Base-by-base conservation (phyloP, 768 basidiomycete species). In the Neoboletus subvelutipes region DNA sequence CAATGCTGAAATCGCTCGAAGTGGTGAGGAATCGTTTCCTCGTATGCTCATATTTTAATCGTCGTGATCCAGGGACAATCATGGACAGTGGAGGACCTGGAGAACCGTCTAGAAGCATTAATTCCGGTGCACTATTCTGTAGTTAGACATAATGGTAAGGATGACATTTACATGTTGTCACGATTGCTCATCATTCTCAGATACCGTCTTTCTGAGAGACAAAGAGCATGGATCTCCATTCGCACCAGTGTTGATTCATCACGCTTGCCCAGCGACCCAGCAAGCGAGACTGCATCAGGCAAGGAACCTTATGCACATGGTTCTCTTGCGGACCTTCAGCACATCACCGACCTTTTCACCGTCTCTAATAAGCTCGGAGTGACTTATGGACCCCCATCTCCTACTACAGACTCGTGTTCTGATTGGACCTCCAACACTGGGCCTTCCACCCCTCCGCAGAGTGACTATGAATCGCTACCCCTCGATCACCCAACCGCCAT, bases 391-490 rank as follows among this genome's bases (percentile, higher is more conserved):
- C 17, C 13, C 36, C 6, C 36, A 36, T 36, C 17, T 36, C 36
- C 4, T 17, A 36, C 36, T 2, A 36, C 36, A 15, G 36, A 36
- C 15, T 36, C 7, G 17, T 6, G 13, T 36, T 5, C 36, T 7
- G 36, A 36, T 36, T 5, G 17, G 36, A 36, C 28, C 3, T 28
- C 28, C 28, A 5, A 28, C 28, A 28, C 61, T 0, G 72, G 71
- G 3, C 72, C 72, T 2, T 43, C 13, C 33, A 72, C 71, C 5
- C 71, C 71, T 29, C 71, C 71, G 17, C 70, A 71, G 62, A 56
- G 64, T 28, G 55, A 34, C 45, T 64, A 58, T 22, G 4, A 41
- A 0, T 49, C 51, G 0, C 65, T 69, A 15, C 56, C 64, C 2
- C 61, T 73, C 20, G 15, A 52, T 1, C 72, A 67, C 17, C 72